phyloP scores from a whole-genome alignment of 306 rosid genomes.

The Inga leiocalycina region DNA sequence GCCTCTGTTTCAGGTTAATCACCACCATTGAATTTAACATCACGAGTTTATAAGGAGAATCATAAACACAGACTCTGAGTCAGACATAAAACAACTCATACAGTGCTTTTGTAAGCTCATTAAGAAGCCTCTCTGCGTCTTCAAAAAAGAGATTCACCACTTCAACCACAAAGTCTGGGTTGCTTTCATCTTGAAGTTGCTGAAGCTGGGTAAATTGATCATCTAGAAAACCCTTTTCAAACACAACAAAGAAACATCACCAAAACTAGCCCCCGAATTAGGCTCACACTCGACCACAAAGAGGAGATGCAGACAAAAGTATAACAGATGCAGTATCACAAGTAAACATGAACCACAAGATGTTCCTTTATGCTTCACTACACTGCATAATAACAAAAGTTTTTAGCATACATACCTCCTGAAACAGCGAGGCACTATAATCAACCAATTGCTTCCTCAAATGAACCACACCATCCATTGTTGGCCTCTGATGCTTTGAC shows the following conservation, averaged over 20 bases:
- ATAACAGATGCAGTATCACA: neutral
- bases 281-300: too few relatives aligned
- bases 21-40: neutral
- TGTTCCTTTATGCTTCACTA: neutral
- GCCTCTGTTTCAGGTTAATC: conserved; percentile 41
- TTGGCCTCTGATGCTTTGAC: conserved; percentile 30
- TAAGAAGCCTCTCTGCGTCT: conserved; percentile 68
- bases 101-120: conserved; percentile 64
- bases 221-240: conserved; percentile 65
- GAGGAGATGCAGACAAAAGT: neutral
- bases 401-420: conserved; percentile 52
- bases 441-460: conserved; percentile 58
- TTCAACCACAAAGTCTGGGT: conserved; percentile 81
- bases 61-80: neutral
- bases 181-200: conserved; percentile 82
- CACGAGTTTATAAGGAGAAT: neutral
- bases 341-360: neutral
- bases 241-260: conserved; percentile 20
- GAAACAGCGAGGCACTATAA: conserved; percentile 62
- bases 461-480: conserved; percentile 58
- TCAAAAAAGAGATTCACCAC: conserved; percentile 79
- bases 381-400: neutral
- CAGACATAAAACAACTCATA: conserved; percentile 30
- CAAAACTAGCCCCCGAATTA: neutral
- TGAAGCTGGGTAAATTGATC: conserved; percentile 74